phyloP scores from a whole-genome alignment of 495 filamentous ascomycete species.

The Geoglossum glabrum region DNA sequence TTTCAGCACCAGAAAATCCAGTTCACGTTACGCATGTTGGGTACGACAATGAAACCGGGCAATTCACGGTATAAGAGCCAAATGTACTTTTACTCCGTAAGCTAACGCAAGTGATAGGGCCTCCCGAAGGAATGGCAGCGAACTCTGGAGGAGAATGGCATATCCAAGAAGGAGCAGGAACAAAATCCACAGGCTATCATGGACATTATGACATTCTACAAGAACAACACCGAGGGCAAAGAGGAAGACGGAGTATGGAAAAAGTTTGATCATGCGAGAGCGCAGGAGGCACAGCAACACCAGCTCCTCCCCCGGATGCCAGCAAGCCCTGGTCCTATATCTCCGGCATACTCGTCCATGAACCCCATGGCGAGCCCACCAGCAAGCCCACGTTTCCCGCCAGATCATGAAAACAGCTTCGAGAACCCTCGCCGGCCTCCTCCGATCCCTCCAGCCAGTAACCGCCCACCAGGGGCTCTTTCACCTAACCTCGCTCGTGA shows the following conservation, averaged over 20 bases:
- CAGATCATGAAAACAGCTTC: slow-evolving; percentile 81
- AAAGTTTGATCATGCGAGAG: slow-evolving; percentile 71
- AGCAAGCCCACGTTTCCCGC: slow-evolving; percentile 78
- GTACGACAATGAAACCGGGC: slow-evolving; percentile 88
- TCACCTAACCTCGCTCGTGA: slow-evolving; percentile 22
- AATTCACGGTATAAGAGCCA: slow-evolving; percentile 63
- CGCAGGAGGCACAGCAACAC: slow-evolving; percentile 27
- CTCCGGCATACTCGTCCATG: slow-evolving; percentile 28
- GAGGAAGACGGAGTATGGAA: slow-evolving; percentile 77
- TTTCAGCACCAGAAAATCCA: slow-evolving; percentile 89
- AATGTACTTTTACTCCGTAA: slow-evolving; percentile 3
- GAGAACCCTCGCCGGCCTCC: slow-evolving; percentile 90
- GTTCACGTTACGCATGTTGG: slow-evolving; percentile 96
- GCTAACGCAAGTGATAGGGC: slow-evolving; percentile 32
- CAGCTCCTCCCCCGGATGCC: slow-evolving; percentile 9
- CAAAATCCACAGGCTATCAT: slow-evolving; percentile 86
- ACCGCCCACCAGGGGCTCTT: slow-evolving; percentile 10
- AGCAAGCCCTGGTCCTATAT: slow-evolving; percentile 2
- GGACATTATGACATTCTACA: slow-evolving; percentile 90
- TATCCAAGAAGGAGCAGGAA: slow-evolving; percentile 87
- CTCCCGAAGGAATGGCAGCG: slow-evolving; percentile 96
- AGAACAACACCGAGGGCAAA: slow-evolving; percentile 67
- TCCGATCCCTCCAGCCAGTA: slow-evolving; percentile 45
- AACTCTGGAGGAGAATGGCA: slow-evolving; percentile 83
- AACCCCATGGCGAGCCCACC: slow-evolving; percentile 60